Evolutionary conservation across 2,329 filamentous ascomycete genomes (phyloP).

Genomic region (Ophiocordyceps camponoti-rufipedis): DNA sequence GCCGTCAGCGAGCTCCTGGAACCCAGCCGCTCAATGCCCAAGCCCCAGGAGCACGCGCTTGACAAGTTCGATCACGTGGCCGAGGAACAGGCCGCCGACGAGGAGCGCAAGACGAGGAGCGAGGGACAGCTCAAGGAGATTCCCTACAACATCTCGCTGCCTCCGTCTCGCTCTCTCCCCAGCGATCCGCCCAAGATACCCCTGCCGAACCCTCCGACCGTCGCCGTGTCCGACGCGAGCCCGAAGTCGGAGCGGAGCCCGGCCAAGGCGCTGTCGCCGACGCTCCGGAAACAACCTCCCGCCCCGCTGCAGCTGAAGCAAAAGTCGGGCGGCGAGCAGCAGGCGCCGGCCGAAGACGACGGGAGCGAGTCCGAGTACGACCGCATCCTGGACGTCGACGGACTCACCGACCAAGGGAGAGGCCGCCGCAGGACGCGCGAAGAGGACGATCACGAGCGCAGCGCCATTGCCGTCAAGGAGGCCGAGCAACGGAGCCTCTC

Average conservation of each 20-base stretch:
- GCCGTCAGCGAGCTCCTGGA: constrained; percentile 33
- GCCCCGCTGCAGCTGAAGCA: constrained; percentile 55
- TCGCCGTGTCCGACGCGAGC: constrained; percentile 21
- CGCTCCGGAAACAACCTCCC: constrained; percentile 62
- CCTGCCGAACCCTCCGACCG: constrained; percentile 29
- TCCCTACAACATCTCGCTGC: constrained; percentile 30
- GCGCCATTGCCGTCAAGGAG: constrained; percentile 47
- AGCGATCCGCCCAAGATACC: constrained; percentile 32
- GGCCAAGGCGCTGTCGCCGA: constrained; percentile 36
- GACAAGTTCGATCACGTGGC: constrained; percentile 37
- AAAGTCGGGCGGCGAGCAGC: constrained; percentile 6
- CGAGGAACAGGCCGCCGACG: constrained; percentile 27
- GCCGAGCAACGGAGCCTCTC: constrained; percentile 54
- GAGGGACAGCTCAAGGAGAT: constrained; percentile 24
- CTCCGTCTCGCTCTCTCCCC: constrained; percentile 36
- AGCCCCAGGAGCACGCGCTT: constrained; percentile 38
- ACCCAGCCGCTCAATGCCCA: constrained; percentile 40
- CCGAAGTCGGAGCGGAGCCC: constrained; percentile 25
- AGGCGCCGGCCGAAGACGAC: constrained; percentile 29
- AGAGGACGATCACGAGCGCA: constrained; percentile 68
- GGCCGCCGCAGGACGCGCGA: constrained; percentile 72
- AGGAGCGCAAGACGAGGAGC: constrained; percentile 25
- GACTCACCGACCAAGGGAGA: constrained; percentile 40
- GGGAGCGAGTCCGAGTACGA: constrained; percentile 71
- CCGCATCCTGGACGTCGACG: constrained; percentile 52